phyloP scores from a whole-genome alignment of 2,329 filamentous ascomycete species.

The Penicillium crustosum region DNA sequence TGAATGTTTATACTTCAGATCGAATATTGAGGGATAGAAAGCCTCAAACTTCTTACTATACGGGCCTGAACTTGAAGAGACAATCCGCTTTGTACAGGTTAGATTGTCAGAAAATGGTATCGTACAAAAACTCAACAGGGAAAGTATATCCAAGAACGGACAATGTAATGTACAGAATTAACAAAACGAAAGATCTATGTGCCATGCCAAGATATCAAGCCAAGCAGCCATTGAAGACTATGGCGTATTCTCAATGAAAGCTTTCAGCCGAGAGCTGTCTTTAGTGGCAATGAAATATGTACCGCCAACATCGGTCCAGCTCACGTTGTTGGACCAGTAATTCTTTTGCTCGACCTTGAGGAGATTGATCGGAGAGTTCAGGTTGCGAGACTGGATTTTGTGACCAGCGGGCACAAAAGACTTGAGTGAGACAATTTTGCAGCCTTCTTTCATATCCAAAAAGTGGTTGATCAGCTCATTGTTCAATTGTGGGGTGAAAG shows the following conservation, averaged over 20 bases:
- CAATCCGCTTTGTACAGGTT: conserved; percentile 1
- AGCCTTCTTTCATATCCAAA: conserved; percentile 86
- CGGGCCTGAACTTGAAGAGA: neutral
- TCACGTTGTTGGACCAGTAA: conserved; percentile 71
- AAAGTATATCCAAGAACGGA: conserved; percentile 22
- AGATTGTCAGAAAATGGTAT: conserved; percentile 19
- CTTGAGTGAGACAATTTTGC: conserved; percentile 86
- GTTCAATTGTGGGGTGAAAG: conserved; percentile 86
- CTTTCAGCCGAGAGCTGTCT: conserved; percentile 58
- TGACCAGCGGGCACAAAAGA: conserved; percentile 82
- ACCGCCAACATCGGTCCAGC: conserved; percentile 84
- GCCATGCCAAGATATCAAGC: conserved; percentile 5
- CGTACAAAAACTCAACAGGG: conserved; percentile 14
- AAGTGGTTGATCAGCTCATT: conserved; percentile 84
- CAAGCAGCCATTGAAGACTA: conserved; percentile 16
- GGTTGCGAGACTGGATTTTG: conserved; percentile 69
- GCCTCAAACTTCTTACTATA: no score
- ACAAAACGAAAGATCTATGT: conserved; percentile 9
- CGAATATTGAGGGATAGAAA: no score
- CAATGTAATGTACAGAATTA: conserved; percentile 22
- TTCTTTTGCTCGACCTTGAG: conserved; percentile 72
- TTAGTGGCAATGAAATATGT: conserved; percentile 86
- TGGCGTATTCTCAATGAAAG: conserved; percentile 46
- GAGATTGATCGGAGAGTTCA: conserved; percentile 78
- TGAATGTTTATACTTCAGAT: neutral